A percentile compares a stretch with the other conserved stretches of the same genome.
Evolutionary conservation across 2,329 filamentous ascomycete genomes (phyloP).

Genomic region (Xylaria sp.): DNA sequence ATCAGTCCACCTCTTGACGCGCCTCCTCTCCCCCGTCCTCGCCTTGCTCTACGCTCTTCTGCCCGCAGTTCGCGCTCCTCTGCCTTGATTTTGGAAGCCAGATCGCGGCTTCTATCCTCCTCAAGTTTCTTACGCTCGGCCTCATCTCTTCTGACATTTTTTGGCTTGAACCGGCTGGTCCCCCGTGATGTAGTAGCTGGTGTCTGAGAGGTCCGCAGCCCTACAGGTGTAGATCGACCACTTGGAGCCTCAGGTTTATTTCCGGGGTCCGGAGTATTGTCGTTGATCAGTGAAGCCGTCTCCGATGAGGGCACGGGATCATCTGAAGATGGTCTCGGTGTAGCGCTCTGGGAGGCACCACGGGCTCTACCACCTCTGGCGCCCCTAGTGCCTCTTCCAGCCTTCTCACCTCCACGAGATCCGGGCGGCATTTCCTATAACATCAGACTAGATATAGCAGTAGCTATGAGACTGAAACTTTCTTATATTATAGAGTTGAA

Average conservation of each 20-base stretch:
- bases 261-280: background rate
- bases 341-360: conserved; percentile 20
- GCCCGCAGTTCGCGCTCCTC: conserved; percentile 42
- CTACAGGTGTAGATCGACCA: conserved; percentile 22
- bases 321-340: conserved; percentile 20
- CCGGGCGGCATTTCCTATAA: conserved; percentile 35
- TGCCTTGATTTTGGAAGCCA: conserved; percentile 41
- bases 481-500: background rate
- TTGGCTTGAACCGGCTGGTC: conserved; percentile 53
- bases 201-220: conserved; percentile 38
- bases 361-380: conserved; percentile 31
- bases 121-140: conserved; percentile 55
- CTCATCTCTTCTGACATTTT: conserved; percentile 56
- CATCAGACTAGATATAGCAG: conserved; percentile 4
- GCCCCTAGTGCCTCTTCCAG: conserved; percentile 31
- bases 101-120: conserved; percentile 41
- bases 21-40: conserved; percentile 45
- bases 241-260: conserved; percentile 9
- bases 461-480: background rate
- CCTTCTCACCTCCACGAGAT: conserved; percentile 30
- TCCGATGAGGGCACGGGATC: conserved; percentile 21
- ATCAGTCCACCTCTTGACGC: conserved; percentile 39
- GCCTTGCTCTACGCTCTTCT: conserved; percentile 44
- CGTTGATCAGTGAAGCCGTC: conserved; percentile 16
- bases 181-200: conserved; percentile 46